Evolutionary conservation across 2,329 filamentous ascomycete genomes (phyloP).

Genomic region (Fusarium sp.): DNA sequence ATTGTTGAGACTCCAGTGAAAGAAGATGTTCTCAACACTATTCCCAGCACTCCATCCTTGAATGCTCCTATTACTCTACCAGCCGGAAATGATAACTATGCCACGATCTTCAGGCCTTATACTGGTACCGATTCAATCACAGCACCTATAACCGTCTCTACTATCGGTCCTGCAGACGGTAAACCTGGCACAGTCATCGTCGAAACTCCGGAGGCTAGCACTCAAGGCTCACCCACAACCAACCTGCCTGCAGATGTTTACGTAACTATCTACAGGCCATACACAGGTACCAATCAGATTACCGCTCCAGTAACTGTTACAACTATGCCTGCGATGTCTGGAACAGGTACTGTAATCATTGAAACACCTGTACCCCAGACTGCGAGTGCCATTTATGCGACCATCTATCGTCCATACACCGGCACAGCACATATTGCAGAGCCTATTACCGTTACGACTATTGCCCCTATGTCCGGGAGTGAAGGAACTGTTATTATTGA

Average conservation of each 20-base stretch:
- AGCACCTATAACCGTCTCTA: slow-evolving; percentile 25
- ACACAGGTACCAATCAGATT: slow-evolving; percentile 10
- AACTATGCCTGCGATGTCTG: slow-evolving; percentile 16
- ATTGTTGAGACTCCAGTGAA: slow-evolving; percentile 18
- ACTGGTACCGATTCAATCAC: slow-evolving; percentile 24
- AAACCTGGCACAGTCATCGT: slow-evolving; percentile 32
- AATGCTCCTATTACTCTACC: background rate
- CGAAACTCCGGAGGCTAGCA: slow-evolving; percentile 15
- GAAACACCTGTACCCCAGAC: slow-evolving; percentile 17
- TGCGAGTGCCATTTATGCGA: background rate
- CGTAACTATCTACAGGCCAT: slow-evolving; percentile 27
- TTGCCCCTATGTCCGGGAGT: slow-evolving; percentile 5
- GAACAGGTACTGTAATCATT: slow-evolving; percentile 30
- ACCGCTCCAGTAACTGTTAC: slow-evolving; percentile 18
- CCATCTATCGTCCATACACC: slow-evolving; percentile 12
- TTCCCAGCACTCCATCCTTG: background rate
- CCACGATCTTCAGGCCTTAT: slow-evolving; percentile 29
- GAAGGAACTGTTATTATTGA: slow-evolving; percentile 25
- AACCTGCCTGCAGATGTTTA: slow-evolving; percentile 4
- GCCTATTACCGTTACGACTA: slow-evolving; percentile 14
- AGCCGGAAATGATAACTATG: slow-evolving; percentile 17
- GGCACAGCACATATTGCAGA: slow-evolving; percentile 3
- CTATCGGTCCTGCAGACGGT: slow-evolving; percentile 3
- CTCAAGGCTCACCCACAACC: background rate
- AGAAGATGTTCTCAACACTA: background rate